Conservation (phyloP, 306 rosid species). For the Trifolium dubium region DNA sequence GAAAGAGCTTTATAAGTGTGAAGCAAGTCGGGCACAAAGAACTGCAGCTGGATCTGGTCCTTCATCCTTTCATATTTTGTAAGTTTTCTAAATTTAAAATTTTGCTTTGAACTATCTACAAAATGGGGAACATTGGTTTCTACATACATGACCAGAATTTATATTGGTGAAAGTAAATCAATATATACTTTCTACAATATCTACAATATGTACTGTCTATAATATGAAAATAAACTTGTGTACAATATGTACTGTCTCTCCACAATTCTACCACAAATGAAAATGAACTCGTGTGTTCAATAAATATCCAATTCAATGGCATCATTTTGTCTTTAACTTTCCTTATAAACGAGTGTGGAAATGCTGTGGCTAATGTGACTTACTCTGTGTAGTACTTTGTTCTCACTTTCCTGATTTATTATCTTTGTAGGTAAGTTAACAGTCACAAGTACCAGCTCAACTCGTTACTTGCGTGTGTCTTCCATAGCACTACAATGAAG, state of each 20-base stretch:
- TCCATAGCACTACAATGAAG: conserved; percentile 14
- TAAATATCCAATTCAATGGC: neutral
- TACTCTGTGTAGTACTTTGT: conserved; percentile 10
- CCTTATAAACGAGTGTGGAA: conserved; percentile 1
- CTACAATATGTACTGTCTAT: too few relatives aligned
- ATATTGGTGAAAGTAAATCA: conserved; percentile 27
- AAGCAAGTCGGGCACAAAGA: conserved; percentile 84
- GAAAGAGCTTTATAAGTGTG: conserved; percentile 77
- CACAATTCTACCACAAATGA: neutral
- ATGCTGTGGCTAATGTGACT: conserved; percentile 13
- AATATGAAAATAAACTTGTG: too few relatives aligned
- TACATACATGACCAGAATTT: neutral
- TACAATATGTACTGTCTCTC: neutral
- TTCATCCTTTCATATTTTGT: conserved; percentile 78
- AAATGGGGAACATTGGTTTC: neutral
- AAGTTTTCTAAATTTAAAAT: conserved; percentile 37
- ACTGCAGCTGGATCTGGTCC: conserved; percentile 79
- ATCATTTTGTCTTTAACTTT: neutral
- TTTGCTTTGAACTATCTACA: neutral
- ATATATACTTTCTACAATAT: too few relatives aligned
- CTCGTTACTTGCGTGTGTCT: neutral
- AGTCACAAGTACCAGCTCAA: conserved; percentile 2
- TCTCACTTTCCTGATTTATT: conserved; percentile 27
- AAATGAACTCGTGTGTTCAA: neutral
- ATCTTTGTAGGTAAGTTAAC: conserved; percentile 41